Conservation (phyloP, 2,329 filamentous ascomycete genomes). For the Calonectria multiphialidica region DNA sequence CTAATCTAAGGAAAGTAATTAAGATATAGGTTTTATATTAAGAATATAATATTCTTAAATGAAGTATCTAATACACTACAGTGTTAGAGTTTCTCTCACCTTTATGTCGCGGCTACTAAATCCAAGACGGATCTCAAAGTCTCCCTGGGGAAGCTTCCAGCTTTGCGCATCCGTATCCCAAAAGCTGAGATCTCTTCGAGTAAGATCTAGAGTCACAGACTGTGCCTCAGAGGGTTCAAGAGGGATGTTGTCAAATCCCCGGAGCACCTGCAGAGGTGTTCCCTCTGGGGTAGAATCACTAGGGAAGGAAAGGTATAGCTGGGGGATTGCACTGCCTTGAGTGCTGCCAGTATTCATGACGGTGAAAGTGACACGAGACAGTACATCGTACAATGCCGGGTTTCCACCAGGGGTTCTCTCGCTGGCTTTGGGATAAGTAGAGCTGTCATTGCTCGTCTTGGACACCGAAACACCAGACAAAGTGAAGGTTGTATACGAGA, state of each 20-base stretch:
- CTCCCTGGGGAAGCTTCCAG: neutral
- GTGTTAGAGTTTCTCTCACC: neutral
- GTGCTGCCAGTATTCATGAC: slow-evolving; percentile 65
- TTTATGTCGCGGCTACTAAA: neutral
- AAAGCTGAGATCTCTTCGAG: slow-evolving; percentile 60
- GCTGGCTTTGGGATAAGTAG: slow-evolving; percentile 43
- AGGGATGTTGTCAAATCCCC: slow-evolving; percentile 64
- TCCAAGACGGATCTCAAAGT: neutral
- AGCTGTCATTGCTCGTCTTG: slow-evolving; percentile 27
- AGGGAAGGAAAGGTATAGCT: slow-evolving; percentile 65
- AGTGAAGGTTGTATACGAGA: slow-evolving; percentile 75
- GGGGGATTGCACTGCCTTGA: slow-evolving; percentile 62
- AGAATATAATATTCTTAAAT: too few relatives aligned
- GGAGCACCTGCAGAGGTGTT: slow-evolving; percentile 62
- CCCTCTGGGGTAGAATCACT: slow-evolving; percentile 46
- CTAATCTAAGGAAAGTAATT: too few relatives aligned
- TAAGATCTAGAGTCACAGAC: slow-evolving; percentile 58
- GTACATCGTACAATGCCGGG: slow-evolving; percentile 63
- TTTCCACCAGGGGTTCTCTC: slow-evolving; percentile 65
- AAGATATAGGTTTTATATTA: too few relatives aligned
- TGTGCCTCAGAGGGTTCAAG: slow-evolving; percentile 55
- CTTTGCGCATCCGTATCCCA: slow-evolving; percentile 52
- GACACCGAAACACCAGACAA: slow-evolving; percentile 53
- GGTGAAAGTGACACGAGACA: slow-evolving; percentile 60
- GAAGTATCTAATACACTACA: too few relatives aligned